Conservation (phyloP, 306 rosid genomes). For the Prunus kanzakura region DNA sequence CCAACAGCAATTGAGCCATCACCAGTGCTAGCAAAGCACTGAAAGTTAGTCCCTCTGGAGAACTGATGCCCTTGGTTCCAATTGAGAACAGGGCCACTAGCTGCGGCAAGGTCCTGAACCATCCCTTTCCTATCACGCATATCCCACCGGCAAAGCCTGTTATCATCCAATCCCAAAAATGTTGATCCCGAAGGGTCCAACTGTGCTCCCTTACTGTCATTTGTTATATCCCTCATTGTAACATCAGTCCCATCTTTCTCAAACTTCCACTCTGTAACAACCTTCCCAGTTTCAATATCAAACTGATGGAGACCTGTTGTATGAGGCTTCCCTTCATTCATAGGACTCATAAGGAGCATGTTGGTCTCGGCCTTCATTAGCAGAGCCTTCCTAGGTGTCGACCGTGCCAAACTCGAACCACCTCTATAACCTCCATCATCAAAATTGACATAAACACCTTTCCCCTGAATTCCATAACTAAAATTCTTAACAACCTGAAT, state of each 20-base stretch:
- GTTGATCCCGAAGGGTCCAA: conserved; percentile 94
- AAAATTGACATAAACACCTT: conserved; percentile 80
- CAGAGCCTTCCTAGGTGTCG: conserved; percentile 82
- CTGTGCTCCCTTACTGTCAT: conserved; percentile 89
- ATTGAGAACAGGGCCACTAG: conserved; percentile 65
- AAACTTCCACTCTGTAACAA: conserved; percentile 91
- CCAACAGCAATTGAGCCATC: conserved; percentile 97
- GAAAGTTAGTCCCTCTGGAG: conserved; percentile 92
- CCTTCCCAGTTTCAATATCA: conserved; percentile 86
- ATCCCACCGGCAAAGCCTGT: conserved; percentile 98
- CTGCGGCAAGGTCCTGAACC: conserved; percentile 74
- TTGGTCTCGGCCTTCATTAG: conserved; percentile 92
- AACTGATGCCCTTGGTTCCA: conserved; percentile 98
- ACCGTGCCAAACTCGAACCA: conserved; percentile 32
- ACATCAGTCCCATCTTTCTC: conserved; percentile 90
- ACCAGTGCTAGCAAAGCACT: conserved; percentile 93
- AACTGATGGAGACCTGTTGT: conserved; percentile 82
- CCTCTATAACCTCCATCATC: conserved; percentile 39
- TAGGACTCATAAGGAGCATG: conserved; percentile 98
- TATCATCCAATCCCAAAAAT: conserved; percentile 92
- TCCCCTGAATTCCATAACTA: conserved; percentile 83
- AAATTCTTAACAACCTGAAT: conserved; percentile 94
- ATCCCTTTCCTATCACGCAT: conserved; percentile 93
- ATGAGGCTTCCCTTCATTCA: conserved; percentile 64
- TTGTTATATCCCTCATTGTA: conserved; percentile 87